Evolutionary conservation across 140 eudicot genomes (phyloP).

Genomic region (Erigeron philadelphicus): DNA sequence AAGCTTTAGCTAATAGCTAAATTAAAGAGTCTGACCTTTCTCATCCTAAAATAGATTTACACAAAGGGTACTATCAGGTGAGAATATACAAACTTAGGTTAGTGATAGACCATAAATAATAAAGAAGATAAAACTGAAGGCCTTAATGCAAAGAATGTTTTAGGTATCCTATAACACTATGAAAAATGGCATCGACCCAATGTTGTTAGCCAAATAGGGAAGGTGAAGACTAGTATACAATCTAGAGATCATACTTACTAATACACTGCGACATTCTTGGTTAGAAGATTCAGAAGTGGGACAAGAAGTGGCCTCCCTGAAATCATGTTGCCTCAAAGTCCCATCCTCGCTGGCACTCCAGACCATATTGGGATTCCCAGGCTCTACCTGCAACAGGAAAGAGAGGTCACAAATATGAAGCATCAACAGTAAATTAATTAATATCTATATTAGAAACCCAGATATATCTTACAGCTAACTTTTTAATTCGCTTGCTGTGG

Average conservation of each 20-base stretch:
- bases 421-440: slow-evolving; percentile 3
- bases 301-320: slow-evolving; percentile 87
- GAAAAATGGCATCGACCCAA: neutral
- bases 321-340: slow-evolving; percentile 91
- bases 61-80: neutral
- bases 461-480: slow-evolving; percentile 64
- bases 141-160: neutral
- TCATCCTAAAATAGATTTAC: neutral
- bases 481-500: slow-evolving; percentile 85
- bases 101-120: neutral
- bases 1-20: neutral
- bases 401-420: neutral
- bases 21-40: neutral
- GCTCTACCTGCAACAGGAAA: slow-evolving; percentile 64
- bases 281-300: slow-evolving; percentile 73
- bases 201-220: neutral
- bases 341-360: slow-evolving; percentile 99
- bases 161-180: neutral
- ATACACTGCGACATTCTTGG: slow-evolving; percentile 79
- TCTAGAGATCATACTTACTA: slow-evolving; percentile 39
- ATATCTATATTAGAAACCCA: neutral
- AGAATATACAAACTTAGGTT: neutral
- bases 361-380: slow-evolving; percentile 85
- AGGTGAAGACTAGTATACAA: neutral
- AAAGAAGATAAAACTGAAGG: neutral